Conservation (phyloP, 805 yeast genomes). For the Candida anglica region DNA sequence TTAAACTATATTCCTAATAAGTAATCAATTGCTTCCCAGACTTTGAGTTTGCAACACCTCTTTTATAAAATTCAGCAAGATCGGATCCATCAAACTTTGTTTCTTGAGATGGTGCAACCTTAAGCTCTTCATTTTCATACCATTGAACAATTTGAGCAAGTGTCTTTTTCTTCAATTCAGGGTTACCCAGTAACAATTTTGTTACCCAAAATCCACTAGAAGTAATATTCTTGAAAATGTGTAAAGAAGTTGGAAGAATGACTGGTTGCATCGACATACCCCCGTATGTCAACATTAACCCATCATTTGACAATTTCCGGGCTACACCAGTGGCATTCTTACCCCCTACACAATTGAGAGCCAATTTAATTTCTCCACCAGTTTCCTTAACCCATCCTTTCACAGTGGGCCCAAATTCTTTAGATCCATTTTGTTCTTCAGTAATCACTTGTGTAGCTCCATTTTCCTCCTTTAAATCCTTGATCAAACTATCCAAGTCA, state of each 20-base stretch:
- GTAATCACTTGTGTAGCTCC: conserved; percentile 92
- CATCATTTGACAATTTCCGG: conserved; percentile 71
- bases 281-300: conserved; percentile 86
- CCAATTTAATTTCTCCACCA: conserved; percentile 61
- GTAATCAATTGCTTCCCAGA: conserved; percentile 36
- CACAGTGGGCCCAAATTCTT: conserved; percentile 59
- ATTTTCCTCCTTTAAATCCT: conserved; percentile 47
- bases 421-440: conserved; percentile 75
- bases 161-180: conserved; percentile 31
- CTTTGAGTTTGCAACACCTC: conserved; percentile 30
- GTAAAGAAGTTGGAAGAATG: conserved; percentile 80
- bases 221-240: conserved; percentile 84
- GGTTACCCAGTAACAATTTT: conserved; percentile 33
- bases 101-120: conserved; percentile 33
- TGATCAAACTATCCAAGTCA: conserved; percentile 55
- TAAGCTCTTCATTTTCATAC: conserved; percentile 38
- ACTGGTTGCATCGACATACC: conserved; percentile 98
- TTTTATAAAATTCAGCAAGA: conserved; percentile 25
- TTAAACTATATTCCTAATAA: conserved; percentile 10
- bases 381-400: conserved; percentile 49
- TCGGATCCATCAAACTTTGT: conserved; percentile 16
- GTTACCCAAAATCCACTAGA: conserved; percentile 95
- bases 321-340: conserved; percentile 77
- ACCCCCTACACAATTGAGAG: conserved; percentile 93
- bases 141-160: conserved; percentile 34